A percentile compares a stretch with the other conserved stretches of the same genome.
phyloP scores from a whole-genome alignment of 805 yeast genomes.

The Wickerhamomyces ciferrii region DNA sequence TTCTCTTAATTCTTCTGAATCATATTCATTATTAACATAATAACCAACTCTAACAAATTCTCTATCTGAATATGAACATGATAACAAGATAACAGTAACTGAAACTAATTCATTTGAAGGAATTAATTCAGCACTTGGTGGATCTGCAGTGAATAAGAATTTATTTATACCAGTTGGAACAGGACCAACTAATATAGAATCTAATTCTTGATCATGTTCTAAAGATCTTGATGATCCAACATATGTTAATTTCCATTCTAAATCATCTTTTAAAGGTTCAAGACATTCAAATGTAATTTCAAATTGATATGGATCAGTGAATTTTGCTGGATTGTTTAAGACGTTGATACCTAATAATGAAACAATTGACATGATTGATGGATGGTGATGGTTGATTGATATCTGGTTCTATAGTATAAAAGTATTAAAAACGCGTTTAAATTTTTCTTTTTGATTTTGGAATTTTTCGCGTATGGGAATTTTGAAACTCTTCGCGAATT shows the following conservation, averaged over 20 bases:
- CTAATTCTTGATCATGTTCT: conserved; percentile 96
- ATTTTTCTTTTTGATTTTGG: too few relatives aligned
- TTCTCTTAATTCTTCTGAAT: conserved; percentile 85
- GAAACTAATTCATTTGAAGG: conserved; percentile 95
- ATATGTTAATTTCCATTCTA: conserved; percentile 96
- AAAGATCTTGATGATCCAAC: conserved; percentile 93
- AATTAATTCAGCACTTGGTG: conserved; percentile 92
- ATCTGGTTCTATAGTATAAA: too few relatives aligned
- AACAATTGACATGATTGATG: conserved; percentile 79
- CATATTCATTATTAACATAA: conserved; percentile 96
- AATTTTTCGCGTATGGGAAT: too few relatives aligned
- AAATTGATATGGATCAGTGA: conserved; percentile 89
- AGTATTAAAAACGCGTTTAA: too few relatives aligned
- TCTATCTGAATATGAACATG: conserved; percentile 89
- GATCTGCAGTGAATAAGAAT: conserved; percentile 89
- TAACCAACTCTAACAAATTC: conserved; percentile 98
- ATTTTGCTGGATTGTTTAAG: conserved; percentile 90
- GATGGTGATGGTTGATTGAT: too few relatives aligned
- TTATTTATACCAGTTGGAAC: conserved; percentile 97
- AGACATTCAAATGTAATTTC: conserved; percentile 97
- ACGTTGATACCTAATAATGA: conserved; percentile 89
- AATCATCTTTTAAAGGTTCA: conserved; percentile 77
- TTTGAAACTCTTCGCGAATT: too few relatives aligned
- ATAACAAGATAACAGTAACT: conserved; percentile 88
- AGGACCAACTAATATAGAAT: conserved; percentile 96